Conservation (phyloP, 176 grass and related monocot genomes). For the Luzula sylvatica region DNA sequence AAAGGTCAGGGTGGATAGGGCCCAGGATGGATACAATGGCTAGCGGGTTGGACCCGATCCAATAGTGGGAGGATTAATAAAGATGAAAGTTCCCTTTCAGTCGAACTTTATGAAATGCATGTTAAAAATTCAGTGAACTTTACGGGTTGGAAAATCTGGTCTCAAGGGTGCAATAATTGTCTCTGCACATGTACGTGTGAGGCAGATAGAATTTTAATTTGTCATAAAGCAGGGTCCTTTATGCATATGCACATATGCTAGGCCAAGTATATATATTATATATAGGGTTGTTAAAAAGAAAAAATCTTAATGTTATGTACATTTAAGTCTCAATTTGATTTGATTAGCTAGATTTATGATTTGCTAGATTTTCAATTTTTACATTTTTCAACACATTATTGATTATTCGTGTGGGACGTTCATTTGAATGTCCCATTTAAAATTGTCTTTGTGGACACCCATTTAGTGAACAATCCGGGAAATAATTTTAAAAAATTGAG, state of each 20-base stretch:
- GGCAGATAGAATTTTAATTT: slow-evolving; percentile 19
- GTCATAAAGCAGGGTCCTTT: slow-evolving; percentile 11
- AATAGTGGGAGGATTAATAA: not conserved
- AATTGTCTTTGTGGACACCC: too few species aligned
- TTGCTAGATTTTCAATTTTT: too few species aligned
- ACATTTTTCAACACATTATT: too few species aligned
- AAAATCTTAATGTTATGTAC: slow-evolving; percentile 4
- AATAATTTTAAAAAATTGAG: too few species aligned
- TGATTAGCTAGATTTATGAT: too few species aligned
- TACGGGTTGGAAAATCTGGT: slow-evolving; percentile 30
- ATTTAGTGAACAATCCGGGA: too few species aligned
- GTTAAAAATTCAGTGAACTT: slow-evolving; percentile 19
- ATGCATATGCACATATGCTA: slow-evolving; percentile 24
- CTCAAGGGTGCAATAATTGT: slow-evolving; percentile 27
- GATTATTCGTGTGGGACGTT: too few species aligned
- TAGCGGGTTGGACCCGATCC: too few species aligned
- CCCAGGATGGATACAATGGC: too few species aligned
- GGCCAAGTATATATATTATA: slow-evolving; percentile 15
- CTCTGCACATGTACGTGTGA: slow-evolving; percentile 16
- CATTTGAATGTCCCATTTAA: too few species aligned
- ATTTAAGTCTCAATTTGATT: slow-evolving; percentile 11
- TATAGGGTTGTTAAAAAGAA: not conserved
- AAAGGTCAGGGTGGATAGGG: too few species aligned
- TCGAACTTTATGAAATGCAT: slow-evolving; percentile 23
- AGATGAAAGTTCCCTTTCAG: slow-evolving; percentile 23